Evolutionary conservation across 768 basidiomycete genomes (phyloP), one percentile per base, ranked within the genome.

Genomic region (Suillus bovinus): DNA sequence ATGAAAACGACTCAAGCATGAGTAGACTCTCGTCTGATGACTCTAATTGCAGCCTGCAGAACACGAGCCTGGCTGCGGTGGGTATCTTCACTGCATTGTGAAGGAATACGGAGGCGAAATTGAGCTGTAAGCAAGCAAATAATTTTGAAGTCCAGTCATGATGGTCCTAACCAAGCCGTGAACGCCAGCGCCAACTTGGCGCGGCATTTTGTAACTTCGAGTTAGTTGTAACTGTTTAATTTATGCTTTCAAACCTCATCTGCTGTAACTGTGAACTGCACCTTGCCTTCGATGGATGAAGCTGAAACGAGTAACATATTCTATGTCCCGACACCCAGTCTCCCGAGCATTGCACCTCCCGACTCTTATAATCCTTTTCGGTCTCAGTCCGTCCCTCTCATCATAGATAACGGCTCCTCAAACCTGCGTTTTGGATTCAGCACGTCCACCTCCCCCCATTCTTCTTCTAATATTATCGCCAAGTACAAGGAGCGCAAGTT

Each of bases 401-500:
- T 94, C 67, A 90, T 96, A 68, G 94, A 96, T 81, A 95, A 96
- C 68, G 94, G 95, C 63, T 86, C 94, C 8, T 91, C 89, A 34
- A 84, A 78, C 55, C 79, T 96, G 44, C 85, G 93, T 57, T 96
- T 90, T 76, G 94, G 94, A 16, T 96, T 94, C 75, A 85, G 88
- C 29, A 85, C 83, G 4, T 84, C 83, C 3, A 44, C 75, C 27
- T 59, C 61, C 20, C 93, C 93, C 0, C 85, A 82, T 41, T 77
- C 81, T 17, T 84, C 84, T 38, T 79, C 85, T 2, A 96, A 94
- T 68, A 83, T 89, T 47, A 80, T 95, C 20, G 84, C 94, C 58
- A 90, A 90, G 71, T 98, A 92, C 78, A 93, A 93, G 74, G 97
- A 99, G 68, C 84, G 96, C 67, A 90, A 87, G 72, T 86, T 82